phyloP scores from a whole-genome alignment of 805 yeast species.

The Monosporozyma aerobia region DNA sequence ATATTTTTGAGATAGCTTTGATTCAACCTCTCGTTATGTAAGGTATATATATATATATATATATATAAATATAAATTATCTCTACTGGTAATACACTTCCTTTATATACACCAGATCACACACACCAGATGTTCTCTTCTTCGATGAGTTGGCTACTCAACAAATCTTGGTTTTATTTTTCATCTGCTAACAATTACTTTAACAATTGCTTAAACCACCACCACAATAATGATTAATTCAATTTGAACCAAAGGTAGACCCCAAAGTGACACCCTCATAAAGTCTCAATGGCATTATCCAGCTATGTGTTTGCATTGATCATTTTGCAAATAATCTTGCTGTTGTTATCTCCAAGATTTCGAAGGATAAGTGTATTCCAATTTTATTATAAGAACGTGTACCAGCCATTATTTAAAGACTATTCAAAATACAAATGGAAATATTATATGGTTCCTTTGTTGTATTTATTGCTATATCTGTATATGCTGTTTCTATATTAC shows the following conservation, averaged over 20 bases:
- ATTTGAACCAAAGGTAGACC: background rate
- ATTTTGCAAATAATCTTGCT: constrained; percentile 13
- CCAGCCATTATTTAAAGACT: constrained; percentile 19
- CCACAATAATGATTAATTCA: background rate
- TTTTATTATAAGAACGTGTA: constrained; percentile 21
- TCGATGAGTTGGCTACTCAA: background rate
- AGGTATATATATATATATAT: background rate
- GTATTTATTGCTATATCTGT: constrained; percentile 18
- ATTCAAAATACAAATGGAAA: constrained; percentile 19
- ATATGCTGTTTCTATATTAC: constrained; percentile 13
- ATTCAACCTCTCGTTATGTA: no score
- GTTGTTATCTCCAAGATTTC: constrained; percentile 21
- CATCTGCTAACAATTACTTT: background rate
- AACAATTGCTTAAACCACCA: background rate
- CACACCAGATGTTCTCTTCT: background rate
- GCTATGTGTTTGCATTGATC: background rate
- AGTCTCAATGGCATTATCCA: background rate
- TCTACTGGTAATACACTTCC: background rate
- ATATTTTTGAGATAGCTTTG: no score
- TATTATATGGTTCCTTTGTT: constrained; percentile 24
- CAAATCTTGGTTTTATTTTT: background rate
- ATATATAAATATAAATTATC: background rate
- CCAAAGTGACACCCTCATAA: background rate
- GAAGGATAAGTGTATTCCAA: constrained; percentile 13
- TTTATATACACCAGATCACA: background rate